Evolutionary conservation across 331 rosid genomes (phyloP).

Genomic region (Malus hybrid): DNA sequence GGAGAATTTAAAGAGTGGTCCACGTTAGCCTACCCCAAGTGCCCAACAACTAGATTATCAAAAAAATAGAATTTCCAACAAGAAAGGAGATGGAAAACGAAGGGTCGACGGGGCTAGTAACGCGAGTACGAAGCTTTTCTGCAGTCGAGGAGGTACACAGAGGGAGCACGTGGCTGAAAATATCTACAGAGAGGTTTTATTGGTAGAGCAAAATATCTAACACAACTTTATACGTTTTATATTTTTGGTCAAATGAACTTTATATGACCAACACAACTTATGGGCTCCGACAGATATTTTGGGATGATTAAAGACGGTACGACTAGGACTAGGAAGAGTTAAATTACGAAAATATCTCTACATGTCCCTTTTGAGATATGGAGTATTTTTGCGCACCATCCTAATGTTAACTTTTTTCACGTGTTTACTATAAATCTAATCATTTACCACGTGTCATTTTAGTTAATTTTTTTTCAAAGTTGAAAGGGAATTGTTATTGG

Average conservation of each 20-base stretch:
- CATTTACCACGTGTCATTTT: too few species aligned
- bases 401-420: too few species aligned
- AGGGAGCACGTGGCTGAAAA: background rate
- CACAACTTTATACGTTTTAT: background rate
- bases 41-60: background rate
- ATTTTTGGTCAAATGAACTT: background rate
- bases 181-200: background rate
- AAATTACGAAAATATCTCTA: constrained; percentile 6
- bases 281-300: background rate
- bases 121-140: constrained; percentile 2
- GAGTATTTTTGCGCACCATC: too few species aligned
- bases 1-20: background rate
- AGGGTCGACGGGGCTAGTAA: background rate
- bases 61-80: background rate
- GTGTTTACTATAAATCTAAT: too few species aligned
- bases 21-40: background rate
- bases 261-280: background rate
- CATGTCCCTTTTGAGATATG: background rate
- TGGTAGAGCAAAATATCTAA: background rate
- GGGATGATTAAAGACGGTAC: background rate
- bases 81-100: background rate
- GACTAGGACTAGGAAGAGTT: background rate
- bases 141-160: background rate
- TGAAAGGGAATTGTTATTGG: too few species aligned
- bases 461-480: too few species aligned